phyloP scores from a whole-genome alignment of 1,284 basidiomycete genomes.

The Cryptococcus wingfieldii region DNA sequence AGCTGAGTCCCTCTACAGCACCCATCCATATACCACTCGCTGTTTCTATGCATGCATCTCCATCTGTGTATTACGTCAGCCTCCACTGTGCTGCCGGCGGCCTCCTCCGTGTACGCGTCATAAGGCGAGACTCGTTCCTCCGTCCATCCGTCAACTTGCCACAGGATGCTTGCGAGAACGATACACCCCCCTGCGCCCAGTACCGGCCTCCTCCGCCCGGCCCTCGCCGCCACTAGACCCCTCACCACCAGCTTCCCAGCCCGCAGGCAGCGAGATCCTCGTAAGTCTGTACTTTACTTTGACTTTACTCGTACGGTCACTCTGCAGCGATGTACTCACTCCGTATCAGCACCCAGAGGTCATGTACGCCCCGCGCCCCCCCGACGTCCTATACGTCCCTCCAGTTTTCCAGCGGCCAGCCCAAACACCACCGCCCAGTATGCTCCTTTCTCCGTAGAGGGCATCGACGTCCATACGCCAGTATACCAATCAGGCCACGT shows the following conservation, averaged over 20 bases:
- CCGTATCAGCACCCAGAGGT: constrained; percentile 27
- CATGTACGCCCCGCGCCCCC: constrained; percentile 23
- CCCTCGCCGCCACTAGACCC: neutral
- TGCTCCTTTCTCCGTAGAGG: constrained; percentile 3
- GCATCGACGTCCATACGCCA: neutral
- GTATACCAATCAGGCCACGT: constrained; percentile 21
- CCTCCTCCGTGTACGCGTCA: neutral
- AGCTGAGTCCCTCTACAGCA: too few species aligned
- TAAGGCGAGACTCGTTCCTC: too few species aligned
- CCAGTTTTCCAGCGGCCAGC: neutral
- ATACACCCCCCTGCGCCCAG: constrained; percentile 5
- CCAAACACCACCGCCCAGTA: neutral
- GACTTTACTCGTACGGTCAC: too few species aligned
- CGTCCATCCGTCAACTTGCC: too few species aligned
- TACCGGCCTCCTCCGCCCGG: neutral
- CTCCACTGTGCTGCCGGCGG: constrained; percentile 5
- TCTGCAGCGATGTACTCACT: neutral
- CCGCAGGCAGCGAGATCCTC: constrained; percentile 13
- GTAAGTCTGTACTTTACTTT: too few species aligned
- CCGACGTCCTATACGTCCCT: constrained; percentile 6
- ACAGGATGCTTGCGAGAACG: constrained; percentile 4
- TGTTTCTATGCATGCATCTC: too few species aligned
- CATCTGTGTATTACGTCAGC: neutral
- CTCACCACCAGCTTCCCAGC: constrained; percentile 12
- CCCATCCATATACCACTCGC: too few species aligned